phyloP scores from a whole-genome alignment of 2,329 filamentous ascomycete species.

The Cordyceps pruinosa region DNA sequence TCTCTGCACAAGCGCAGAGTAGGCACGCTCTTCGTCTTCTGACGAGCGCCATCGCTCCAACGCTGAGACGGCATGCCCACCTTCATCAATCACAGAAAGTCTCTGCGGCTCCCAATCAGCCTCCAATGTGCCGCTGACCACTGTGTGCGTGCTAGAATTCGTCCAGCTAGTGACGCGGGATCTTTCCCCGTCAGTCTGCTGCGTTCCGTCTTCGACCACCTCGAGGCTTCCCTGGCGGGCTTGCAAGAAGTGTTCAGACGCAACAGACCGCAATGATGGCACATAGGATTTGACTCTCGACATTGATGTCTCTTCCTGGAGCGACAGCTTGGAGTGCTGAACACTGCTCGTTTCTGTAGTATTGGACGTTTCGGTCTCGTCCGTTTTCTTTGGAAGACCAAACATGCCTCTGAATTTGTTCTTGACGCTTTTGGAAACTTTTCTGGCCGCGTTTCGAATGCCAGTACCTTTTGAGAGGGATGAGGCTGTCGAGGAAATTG shows the following conservation, averaged over 20 bases:
- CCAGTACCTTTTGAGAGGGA: slow-evolving; percentile 22
- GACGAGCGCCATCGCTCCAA: slow-evolving; percentile 17
- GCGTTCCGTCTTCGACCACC: slow-evolving; percentile 36
- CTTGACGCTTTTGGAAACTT: slow-evolving; percentile 55
- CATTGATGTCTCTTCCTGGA: slow-evolving; percentile 37
- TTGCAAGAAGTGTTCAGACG: slow-evolving; percentile 38
- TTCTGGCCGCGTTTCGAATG: slow-evolving; percentile 48
- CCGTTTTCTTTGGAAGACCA: slow-evolving; percentile 19
- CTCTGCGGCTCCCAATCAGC: slow-evolving; percentile 47
- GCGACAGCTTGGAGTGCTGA: slow-evolving; percentile 25
- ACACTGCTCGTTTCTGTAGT: slow-evolving; percentile 25
- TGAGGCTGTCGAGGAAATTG: slow-evolving; percentile 21
- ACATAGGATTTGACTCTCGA: slow-evolving; percentile 42
- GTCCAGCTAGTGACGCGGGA: slow-evolving; percentile 70
- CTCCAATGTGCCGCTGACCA: slow-evolving; percentile 34
- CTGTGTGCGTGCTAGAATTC: slow-evolving; percentile 53
- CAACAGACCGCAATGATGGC: slow-evolving; percentile 43
- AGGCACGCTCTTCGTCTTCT: slow-evolving; percentile 53
- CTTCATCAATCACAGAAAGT: slow-evolving; percentile 59
- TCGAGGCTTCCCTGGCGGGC: slow-evolving; percentile 51
- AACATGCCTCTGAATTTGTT: slow-evolving; percentile 48
- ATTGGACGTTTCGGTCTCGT: slow-evolving; percentile 14
- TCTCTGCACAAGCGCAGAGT: slow-evolving; percentile 56
- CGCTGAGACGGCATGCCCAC: slow-evolving; percentile 29
- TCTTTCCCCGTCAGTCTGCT: slow-evolving; percentile 39